A percentile compares a stretch with the other conserved stretches of the same genome.
Conservation (phyloP, 2,329 filamentous ascomycete genomes). For the Blastomyces emzantsi region DNA sequence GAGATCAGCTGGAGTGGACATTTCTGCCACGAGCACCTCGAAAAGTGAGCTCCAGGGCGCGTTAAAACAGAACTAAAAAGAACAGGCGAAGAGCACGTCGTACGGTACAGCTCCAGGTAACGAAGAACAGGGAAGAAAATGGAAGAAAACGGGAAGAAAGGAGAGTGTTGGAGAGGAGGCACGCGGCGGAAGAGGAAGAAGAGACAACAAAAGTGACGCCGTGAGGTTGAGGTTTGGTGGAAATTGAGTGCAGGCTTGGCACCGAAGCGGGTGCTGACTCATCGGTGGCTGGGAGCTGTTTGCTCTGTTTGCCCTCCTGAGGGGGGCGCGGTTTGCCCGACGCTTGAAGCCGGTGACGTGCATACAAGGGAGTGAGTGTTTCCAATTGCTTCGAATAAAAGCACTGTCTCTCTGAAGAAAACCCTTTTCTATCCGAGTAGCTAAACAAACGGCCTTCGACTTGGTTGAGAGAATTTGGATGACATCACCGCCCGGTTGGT, state of each 20-base stretch:
- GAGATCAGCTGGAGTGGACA: conserved; percentile 40
- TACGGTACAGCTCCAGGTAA: conserved; percentile 12
- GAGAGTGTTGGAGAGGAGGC: conserved; percentile 16
- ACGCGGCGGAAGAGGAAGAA: conserved; percentile 16
- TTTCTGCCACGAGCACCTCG: conserved; percentile 34
- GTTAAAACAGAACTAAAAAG: conserved; percentile 26
- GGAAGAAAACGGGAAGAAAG: conserved; percentile 14
- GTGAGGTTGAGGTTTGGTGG: conserved; percentile 16
- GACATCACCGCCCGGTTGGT: background rate
- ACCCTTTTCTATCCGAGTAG: background rate
- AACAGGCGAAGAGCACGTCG: conserved; percentile 18
- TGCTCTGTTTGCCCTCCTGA: background rate
- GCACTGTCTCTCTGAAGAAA: too few species aligned
- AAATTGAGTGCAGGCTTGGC: conserved; percentile 4
- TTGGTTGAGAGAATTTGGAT: background rate
- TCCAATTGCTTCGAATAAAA: background rate
- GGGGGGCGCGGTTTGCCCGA: background rate
- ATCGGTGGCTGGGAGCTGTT: conserved; percentile 12
- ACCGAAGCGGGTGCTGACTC: conserved; percentile 10
- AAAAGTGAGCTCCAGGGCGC: conserved; percentile 19
- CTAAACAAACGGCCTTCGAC: background rate
- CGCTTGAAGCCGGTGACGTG: background rate
- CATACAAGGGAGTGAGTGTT: background rate
- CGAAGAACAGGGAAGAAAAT: conserved; percentile 14
- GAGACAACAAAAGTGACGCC: conserved; percentile 18